Percentiles rank a stretch among this genome's conserved stretches.
phyloP scores from a whole-genome alignment of 768 basidiomycete genomes.

The Leccinellum rugosiceps region DNA sequence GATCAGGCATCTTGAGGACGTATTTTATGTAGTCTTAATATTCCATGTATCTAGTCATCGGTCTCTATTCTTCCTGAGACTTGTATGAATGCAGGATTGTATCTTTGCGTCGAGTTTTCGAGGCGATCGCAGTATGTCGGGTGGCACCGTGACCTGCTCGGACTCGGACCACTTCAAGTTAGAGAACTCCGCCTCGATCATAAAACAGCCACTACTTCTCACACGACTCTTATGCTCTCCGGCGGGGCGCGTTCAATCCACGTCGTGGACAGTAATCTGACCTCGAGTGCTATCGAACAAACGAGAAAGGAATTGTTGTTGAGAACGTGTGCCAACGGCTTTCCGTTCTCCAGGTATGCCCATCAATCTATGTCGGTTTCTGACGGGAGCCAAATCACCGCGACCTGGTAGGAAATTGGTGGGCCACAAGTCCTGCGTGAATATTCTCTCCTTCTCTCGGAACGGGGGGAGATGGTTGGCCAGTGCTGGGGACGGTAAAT shows the following conservation, averaged over 20 bases:
- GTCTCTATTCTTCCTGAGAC: constrained; percentile 5
- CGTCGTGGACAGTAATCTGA: constrained; percentile 16
- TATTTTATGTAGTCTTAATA: constrained; percentile 35
- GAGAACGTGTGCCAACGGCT: constrained; percentile 25
- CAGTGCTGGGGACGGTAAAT: constrained; percentile 67
- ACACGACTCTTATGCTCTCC: constrained; percentile 12
- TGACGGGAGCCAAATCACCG: constrained; percentile 2
- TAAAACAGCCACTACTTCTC: not conserved
- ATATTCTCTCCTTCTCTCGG: constrained; percentile 60
- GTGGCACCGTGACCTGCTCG: too few species aligned
- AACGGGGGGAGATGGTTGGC: constrained; percentile 59
- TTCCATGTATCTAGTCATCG: constrained; percentile 27
- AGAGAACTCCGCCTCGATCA: constrained; percentile 3
- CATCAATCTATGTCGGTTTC: not conserved
- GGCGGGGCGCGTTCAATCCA: constrained; percentile 12
- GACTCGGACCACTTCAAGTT: too few species aligned
- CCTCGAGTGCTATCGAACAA: constrained; percentile 25
- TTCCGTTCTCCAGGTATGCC: constrained; percentile 35
- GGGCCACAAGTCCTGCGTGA: constrained; percentile 62
- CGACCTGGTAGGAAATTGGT: constrained; percentile 28
- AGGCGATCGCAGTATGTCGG: not conserved
- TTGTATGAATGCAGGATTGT: constrained; percentile 23
- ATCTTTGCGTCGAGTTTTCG: constrained; percentile 1
- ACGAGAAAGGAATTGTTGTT: constrained; percentile 16
- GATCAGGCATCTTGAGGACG: constrained; percentile 35